Evolutionary conservation across 768 basidiomycete genomes (phyloP), one percentile per base, ranked within the genome.

Genomic region (Cubamyces sp.): DNA sequence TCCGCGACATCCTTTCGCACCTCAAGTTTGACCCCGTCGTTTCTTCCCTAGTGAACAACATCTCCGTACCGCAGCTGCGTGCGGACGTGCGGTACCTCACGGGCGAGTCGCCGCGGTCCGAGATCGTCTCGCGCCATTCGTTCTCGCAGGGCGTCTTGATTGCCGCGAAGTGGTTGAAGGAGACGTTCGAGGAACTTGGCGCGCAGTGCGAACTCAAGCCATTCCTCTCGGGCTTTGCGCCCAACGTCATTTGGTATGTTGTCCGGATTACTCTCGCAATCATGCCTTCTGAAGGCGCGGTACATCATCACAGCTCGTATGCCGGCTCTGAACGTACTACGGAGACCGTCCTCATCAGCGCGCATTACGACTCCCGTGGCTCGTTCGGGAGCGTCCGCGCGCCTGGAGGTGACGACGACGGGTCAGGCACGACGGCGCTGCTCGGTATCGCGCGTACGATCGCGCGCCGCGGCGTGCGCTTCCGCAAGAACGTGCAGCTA

Each of bases 291-390:
- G 28, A 18, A 50, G 9, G 19, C 34, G 39, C 11, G 45, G 16
- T 0, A 37, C 49, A 0, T 0, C 34, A 7, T 18, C 60, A 18
- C 67, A 90, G 91, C 70, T 80, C 84, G 45, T 92, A 91, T 67
- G 56, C 77, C 2, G 73, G 84, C 7, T 75, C 77, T n/a, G 77
- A 76, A 46, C 77, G 87, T 40, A 86, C 86, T 2, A 85, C 79
- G 39, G 80, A 86, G 26, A 87, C 81, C 1, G 84, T 94, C 45
- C 78, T 97, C 50, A 77, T 96, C 54, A 88, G 88, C 59, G 92
- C 87, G 2, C 95, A 96, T 73, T 97, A 96, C 70, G 94, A 97
- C 71, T 92, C 90, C 47, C 88, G 94, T 40, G 94, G 94, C 18
- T 90, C 90, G 0, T 96, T 94, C 71, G 95, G 94, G 12, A 85